Percentiles rank a stretch among this genome's conserved stretches.
Conservation (phyloP, 805 yeast genomes). For the Lipomyces starkeyi region DNA sequence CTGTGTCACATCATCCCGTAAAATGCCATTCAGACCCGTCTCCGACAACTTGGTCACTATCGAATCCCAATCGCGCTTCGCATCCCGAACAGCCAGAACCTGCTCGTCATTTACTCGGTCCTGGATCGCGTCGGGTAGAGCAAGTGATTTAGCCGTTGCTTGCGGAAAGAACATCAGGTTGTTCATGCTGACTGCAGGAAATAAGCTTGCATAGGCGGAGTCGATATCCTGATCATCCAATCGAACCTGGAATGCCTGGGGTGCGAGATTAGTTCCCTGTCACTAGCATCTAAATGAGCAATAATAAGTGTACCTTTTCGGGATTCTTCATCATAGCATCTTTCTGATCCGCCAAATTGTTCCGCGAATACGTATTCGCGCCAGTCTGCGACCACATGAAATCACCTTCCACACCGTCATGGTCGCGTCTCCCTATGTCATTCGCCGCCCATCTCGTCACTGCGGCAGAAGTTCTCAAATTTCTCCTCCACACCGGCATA, state of each 20-base stretch:
- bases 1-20: constrained; percentile 39
- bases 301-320: neutral
- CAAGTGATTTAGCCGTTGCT: constrained; percentile 3
- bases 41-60: constrained; percentile 31
- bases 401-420: neutral
- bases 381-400: neutral
- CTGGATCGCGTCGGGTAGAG: constrained; percentile 34
- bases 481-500: neutral
- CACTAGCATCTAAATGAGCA: neutral
- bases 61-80: constrained; percentile 38
- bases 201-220: constrained; percentile 22
- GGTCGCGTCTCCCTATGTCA: neutral
- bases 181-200: constrained; percentile 13
- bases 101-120: constrained; percentile 33
- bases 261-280: neutral
- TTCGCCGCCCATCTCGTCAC: neutral
- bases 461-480: neutral
- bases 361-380: neutral
- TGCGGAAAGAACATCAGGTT: constrained; percentile 17
- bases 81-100: constrained; percentile 24
- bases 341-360: neutral
- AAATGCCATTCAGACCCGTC: constrained; percentile 39
- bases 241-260: neutral
- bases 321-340: neutral
- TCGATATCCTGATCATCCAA: constrained; percentile 35